Percentiles rank a stretch among this genome's conserved stretches.
phyloP scores from a whole-genome alignment of 768 basidiomycete genomes.

The Chalciporus pseudorubinellus region DNA sequence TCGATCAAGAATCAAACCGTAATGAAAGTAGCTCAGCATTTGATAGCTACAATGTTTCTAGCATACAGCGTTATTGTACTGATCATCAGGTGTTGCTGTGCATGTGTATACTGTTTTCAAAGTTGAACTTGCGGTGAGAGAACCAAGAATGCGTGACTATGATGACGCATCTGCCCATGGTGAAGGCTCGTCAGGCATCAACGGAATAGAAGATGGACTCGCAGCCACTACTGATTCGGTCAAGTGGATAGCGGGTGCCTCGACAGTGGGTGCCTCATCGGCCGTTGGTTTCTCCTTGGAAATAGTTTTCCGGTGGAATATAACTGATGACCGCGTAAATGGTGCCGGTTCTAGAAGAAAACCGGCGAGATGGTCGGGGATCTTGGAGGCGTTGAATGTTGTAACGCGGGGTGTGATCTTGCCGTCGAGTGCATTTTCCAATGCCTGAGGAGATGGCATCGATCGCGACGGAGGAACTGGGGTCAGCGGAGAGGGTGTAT shows the following conservation, averaged over 20 bases:
- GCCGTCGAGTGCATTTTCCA: not conserved
- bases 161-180: conserved; percentile 28
- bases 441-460: conserved; percentile 1
- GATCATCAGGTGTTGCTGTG: not conserved
- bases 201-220: conserved; percentile 11
- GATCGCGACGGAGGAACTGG: not conserved
- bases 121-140: not conserved
- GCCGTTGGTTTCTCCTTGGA: conserved; percentile 8
- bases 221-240: conserved; percentile 8
- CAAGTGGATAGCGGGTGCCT: conserved; percentile 1
- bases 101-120: conserved; percentile 1
- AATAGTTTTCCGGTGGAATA: conserved; percentile 17
- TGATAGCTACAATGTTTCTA: conserved; percentile 1
- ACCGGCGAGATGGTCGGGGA: conserved; percentile 9
- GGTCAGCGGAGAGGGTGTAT: conserved; percentile 2
- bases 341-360: conserved; percentile 27
- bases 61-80: conserved; percentile 11
- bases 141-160: not conserved
- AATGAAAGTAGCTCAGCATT: not conserved
- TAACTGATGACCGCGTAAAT: conserved; percentile 9
- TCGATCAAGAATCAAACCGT: no score
- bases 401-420: not conserved
- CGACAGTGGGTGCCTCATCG: not conserved
- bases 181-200: conserved; percentile 30
- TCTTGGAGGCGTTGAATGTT: conserved; percentile 1